These are phyloP conservation scores for Pythium biforme DNA, from an alignment of 352 stramenopile genomes.

Conservation along the genomic window DNA sequence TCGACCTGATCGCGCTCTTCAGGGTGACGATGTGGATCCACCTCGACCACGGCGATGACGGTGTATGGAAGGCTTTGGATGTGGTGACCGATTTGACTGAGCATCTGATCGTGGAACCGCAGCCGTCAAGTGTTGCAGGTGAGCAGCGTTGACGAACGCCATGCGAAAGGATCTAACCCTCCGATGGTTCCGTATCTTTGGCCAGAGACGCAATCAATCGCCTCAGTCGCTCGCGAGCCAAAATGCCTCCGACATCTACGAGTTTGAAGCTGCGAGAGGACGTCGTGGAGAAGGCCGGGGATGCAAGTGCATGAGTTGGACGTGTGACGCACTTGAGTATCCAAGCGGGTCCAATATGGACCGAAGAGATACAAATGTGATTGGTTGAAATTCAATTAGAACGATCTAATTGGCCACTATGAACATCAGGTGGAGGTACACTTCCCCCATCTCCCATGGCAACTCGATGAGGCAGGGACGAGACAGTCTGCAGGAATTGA, in stretches of 20 bases:
- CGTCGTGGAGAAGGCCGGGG: constrained; percentile 63
- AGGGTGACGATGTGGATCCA: constrained; percentile 90
- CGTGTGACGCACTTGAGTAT: constrained; percentile 11
- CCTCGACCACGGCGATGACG: constrained; percentile 81
- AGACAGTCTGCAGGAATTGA: no score
- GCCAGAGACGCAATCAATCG: constrained; percentile 70
- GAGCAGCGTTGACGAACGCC: not conserved
- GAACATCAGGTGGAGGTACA: constrained; percentile 4
- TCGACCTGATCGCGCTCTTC: constrained; percentile 77
- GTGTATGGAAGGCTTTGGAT: constrained; percentile 71
- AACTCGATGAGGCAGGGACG: no score
- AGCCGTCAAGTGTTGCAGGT: constrained; percentile 88
- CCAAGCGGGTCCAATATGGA: not conserved
- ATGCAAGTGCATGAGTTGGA: not conserved
- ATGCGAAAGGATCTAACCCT: not conserved
- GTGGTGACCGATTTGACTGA: constrained; percentile 55
- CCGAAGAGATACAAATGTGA: not conserved
- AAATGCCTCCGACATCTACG: constrained; percentile 56
- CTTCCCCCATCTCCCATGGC: not conserved
- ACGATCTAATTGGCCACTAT: constrained; percentile 13
- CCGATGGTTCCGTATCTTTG: not conserved
- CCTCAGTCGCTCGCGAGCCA: constrained; percentile 47
- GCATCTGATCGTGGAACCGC: constrained; percentile 76
- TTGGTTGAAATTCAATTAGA: constrained; percentile 12
- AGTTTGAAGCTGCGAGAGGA: constrained; percentile 60